Base-by-base conservation (phyloP, 257 asterid genomes). In the Fraxinus excelsior region DNA sequence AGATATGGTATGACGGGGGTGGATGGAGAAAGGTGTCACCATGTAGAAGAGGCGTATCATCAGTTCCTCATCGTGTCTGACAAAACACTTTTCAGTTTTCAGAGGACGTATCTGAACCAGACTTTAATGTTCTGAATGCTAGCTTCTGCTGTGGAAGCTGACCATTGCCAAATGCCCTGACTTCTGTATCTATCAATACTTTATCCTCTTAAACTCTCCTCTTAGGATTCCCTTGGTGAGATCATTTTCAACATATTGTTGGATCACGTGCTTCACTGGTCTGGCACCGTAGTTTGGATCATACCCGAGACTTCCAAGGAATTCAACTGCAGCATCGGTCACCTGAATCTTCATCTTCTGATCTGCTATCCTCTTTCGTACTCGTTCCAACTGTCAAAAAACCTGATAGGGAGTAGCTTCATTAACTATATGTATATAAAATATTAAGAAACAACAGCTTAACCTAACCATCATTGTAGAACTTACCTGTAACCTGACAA, bases 241-340 rank as follows among this genome's bases (percentile, higher is more conserved):
- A 88, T 91, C 97, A 51, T 93, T 95, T 77, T 95, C 99, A 0
- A 95, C 85, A 32, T 91, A 76, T 37, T 93, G 97, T 78, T 95
- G 97, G 79, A 91, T 88, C 77, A 91, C 97, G 4, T 97, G 91
- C 87, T 93, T 93, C 83, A 95, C 99, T 0, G 99, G 99, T 82
- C 99, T 80, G 1, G 99, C 99, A 18, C 99, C 99, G 7, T 91
- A 95, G 87, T 88, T 93, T 0, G 97, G 97, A 80, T 95, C 99
- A 18, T 91, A 95, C 4, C 99, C 99, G 1, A 93, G 91, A 76
- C 81, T 90, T 25, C 94, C 93, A 19, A 95, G 87, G 34, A 90
- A 86, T 80, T 93, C 84, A 64, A 91, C 66, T 28, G 99, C 97
- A 34, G 91, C 90, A 23, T 93, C 97, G 23, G 83, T 93, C 86